Base-by-base conservation (phyloP, 2,329 filamentous ascomycete species). In the Macrophomina pseudophaseolina region DNA sequence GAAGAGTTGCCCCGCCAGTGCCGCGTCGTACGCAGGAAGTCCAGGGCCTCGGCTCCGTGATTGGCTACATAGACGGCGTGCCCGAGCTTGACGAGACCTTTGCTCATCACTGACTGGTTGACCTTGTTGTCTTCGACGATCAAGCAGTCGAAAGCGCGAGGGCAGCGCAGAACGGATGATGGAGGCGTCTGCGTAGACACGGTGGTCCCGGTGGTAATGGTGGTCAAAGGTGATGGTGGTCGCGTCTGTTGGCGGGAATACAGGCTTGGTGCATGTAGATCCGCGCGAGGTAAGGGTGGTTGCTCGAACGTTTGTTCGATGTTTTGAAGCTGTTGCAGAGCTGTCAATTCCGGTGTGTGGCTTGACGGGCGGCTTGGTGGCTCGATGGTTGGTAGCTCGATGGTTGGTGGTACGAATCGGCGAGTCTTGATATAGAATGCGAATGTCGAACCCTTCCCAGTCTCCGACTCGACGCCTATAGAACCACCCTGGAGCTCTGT, bases 401-500 rank as follows among this genome's bases (percentile, higher is more conserved):
- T 2, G 3, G 5, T 49, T 23, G 12, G 42, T 38, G 58, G 58
- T n/a, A 62, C 11, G 3, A 14, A 5, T 79, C 84, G 87, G 73
- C 86, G 86, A 56, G 86, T 85, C 69, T 87, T 87, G 74, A 92
- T 83, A 73, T 90, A 91, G 74, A 92, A 92, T 51, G 86, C 88
- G 75, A 92, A 91, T 0, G 85, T 90, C 74, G 87, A 90, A 48
- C 90, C 90, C 28, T 85, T 79, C 8, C 87, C 89, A 67, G 86
- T 84, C 63, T 84, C 79, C 0, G 88, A 90, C 2, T 83, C 82
- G 4, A 92, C 88, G 2, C 90, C 90, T 49, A 93, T 92, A 64
- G 90, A 86, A 4, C 91, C 90, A 23, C 90, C 89, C 72, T 92
- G 90, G 23, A 92, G 81, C 74, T 93, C 90, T 0, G 89, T 90